phyloP scores from a whole-genome alignment of 2,329 filamentous ascomycete species.

The Colletotrichum graminicola region DNA sequence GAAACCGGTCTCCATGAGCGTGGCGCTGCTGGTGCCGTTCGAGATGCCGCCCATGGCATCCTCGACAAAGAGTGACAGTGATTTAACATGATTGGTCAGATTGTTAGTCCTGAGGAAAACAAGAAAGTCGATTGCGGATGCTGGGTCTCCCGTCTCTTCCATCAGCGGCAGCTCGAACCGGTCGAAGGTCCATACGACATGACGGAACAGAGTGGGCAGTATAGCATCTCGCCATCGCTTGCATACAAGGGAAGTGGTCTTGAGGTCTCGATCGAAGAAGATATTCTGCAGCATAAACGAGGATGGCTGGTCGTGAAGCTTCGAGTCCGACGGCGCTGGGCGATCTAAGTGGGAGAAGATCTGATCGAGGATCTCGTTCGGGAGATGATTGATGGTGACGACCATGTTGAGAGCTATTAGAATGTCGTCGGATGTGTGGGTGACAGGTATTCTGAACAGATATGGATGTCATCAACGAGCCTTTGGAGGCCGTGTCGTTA shows the following conservation, averaged over 20 bases:
- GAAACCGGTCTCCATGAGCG: slow-evolving; percentile 30
- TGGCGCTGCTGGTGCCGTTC: slow-evolving; percentile 25
- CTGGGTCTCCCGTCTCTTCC: slow-evolving; percentile 44
- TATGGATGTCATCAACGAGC: neutral
- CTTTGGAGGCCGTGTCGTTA: neutral
- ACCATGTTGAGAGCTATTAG: slow-evolving; percentile 9
- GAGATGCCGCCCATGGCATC: slow-evolving; percentile 40
- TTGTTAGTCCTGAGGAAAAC: slow-evolving; percentile 53
- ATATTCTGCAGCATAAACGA: slow-evolving; percentile 55
- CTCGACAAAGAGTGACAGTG: slow-evolving; percentile 56
- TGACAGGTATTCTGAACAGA: too few relatives aligned
- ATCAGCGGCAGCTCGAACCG: slow-evolving; percentile 47
- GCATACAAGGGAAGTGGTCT: slow-evolving; percentile 67
- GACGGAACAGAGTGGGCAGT: slow-evolving; percentile 69
- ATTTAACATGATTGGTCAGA: slow-evolving; percentile 56
- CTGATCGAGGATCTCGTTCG: slow-evolving; percentile 70
- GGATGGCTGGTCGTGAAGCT: slow-evolving; percentile 63
- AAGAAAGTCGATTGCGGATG: slow-evolving; percentile 52
- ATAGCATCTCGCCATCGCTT: slow-evolving; percentile 64
- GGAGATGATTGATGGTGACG: slow-evolving; percentile 56
- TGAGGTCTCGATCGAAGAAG: slow-evolving; percentile 57
- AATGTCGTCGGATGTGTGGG: neutral
- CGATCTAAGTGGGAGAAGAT: slow-evolving; percentile 68
- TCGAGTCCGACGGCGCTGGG: slow-evolving; percentile 60
- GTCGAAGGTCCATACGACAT: slow-evolving; percentile 59